Evolutionary conservation across 2,329 filamentous ascomycete species (phyloP).

Genomic region (Fusarium luffae): DNA sequence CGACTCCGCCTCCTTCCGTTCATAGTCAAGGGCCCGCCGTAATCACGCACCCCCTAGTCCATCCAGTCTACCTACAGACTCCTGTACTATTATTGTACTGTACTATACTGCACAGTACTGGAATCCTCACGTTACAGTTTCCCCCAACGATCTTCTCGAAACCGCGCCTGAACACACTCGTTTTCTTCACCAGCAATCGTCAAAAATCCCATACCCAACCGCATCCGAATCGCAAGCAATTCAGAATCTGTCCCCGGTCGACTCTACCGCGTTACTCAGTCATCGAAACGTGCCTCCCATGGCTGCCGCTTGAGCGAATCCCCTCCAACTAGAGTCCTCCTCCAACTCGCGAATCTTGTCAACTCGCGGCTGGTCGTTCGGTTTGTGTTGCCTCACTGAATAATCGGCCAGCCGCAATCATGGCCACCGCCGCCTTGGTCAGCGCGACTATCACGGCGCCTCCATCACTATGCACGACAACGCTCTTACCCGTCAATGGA

Average conservation of each 20-base stretch:
- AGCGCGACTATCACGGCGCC: slow-evolving; percentile 46
- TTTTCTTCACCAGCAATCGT: slow-evolving; percentile 8
- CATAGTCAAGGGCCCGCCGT: slow-evolving; percentile 18
- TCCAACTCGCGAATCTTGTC: slow-evolving; percentile 38
- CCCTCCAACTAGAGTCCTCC: slow-evolving; percentile 3
- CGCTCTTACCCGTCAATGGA: slow-evolving; percentile 57
- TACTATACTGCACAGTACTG: slow-evolving; percentile 8
- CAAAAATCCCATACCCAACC: slow-evolving; percentile 2
- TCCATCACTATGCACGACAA: slow-evolving; percentile 54
- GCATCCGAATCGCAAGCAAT: not conserved
- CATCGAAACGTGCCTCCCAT: slow-evolving; percentile 24
- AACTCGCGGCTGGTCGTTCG: slow-evolving; percentile 45
- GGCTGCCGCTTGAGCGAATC: slow-evolving; percentile 37
- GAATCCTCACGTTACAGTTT: slow-evolving; percentile 21
- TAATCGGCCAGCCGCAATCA: slow-evolving; percentile 43
- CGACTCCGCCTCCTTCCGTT: slow-evolving; percentile 23
- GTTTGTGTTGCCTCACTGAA: slow-evolving; percentile 33
- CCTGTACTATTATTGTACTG: not conserved
- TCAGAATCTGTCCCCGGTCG: slow-evolving; percentile 2
- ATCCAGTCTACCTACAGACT: not conserved
- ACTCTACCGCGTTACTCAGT: slow-evolving; percentile 1
- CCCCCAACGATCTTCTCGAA: slow-evolving; percentile 27
- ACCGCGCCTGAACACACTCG: slow-evolving; percentile 26
- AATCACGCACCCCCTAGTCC: slow-evolving; percentile 9
- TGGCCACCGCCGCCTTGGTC: slow-evolving; percentile 38